A percentile compares a stretch with the other conserved stretches of the same genome.
These are phyloP conservation scores for Microbotryomycetes sp. DNA, from an alignment of 1,284 basidiomycete species.

Conservation along the genomic window DNA sequence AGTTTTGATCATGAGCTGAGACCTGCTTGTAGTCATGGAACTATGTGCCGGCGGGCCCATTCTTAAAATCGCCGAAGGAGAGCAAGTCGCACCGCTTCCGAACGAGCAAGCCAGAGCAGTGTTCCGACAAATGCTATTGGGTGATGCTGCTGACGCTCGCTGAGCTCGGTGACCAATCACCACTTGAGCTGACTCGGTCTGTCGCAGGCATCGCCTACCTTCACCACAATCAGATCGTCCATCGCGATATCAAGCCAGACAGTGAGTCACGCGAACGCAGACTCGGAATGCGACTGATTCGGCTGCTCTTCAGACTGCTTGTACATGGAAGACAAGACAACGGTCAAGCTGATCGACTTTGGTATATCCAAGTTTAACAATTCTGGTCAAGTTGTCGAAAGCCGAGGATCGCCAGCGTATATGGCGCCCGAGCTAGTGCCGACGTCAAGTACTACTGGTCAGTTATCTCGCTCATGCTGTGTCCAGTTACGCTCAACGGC, in stretches of 20 bases:
- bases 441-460: not conserved
- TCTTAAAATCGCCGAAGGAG: constrained; percentile 43
- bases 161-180: not conserved
- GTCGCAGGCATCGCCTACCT: constrained; percentile 43
- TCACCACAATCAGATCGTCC: constrained; percentile 48
- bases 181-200: not conserved
- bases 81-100: constrained; percentile 34
- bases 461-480: too few relatives aligned
- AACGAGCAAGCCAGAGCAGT: constrained; percentile 44
- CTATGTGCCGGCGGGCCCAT: constrained; percentile 48
- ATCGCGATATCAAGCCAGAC: constrained; percentile 43
- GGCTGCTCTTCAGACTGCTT: constrained; percentile 48
- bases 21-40: constrained; percentile 41
- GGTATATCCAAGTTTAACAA: constrained; percentile 52
- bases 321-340: constrained; percentile 43
- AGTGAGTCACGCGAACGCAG: constrained; percentile 20
- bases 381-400: constrained; percentile 45
- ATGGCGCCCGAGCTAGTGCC: constrained; percentile 48
- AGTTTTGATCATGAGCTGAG: not conserved
- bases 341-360: constrained; percentile 50
- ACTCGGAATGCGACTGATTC: not conserved
- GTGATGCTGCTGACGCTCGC: constrained; percentile 40
- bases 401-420: constrained; percentile 51
- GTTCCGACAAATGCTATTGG: constrained; percentile 50
- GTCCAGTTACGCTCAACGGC: not conserved